phyloP scores from a whole-genome alignment of 2,329 filamentous ascomycete genomes.

The Didymella exigua region DNA sequence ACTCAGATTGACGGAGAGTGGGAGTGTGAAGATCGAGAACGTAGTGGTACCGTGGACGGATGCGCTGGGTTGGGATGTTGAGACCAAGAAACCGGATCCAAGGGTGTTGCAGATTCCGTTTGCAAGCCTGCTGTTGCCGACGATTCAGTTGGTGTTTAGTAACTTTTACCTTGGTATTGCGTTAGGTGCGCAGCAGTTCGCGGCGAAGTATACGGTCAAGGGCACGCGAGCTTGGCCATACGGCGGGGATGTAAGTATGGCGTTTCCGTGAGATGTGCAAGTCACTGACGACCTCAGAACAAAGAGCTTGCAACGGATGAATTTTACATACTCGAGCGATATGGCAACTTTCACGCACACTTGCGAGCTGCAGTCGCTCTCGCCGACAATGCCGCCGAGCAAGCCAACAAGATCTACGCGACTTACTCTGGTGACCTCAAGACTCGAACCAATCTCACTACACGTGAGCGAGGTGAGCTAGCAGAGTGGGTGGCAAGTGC shows the following conservation, averaged over 20 bases:
- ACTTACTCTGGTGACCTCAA: conserved; percentile 42
- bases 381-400: conserved; percentile 60
- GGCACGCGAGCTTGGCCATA: conserved; percentile 68
- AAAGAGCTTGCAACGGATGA: conserved; percentile 66
- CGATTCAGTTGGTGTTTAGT: conserved; percentile 69
- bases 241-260: conserved; percentile 57
- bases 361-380: conserved; percentile 65
- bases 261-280: rapidly evolving
- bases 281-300: conserved; percentile 41
- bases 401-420: conserved; percentile 56
- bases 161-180: conserved; percentile 71
- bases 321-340: conserved; percentile 68
- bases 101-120: conserved; percentile 60
- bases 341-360: conserved; percentile 68
- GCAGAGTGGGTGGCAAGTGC: conserved; percentile 67
- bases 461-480: conserved; percentile 62
- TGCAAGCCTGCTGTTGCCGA: conserved; percentile 64
- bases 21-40: conserved; percentile 65
- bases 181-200: conserved; percentile 62
- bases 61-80: conserved; percentile 64
- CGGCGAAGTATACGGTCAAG: conserved; percentile 61
- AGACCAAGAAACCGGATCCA: conserved; percentile 58
- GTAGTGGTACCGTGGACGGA: conserved; percentile 64
- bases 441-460: conserved; percentile 55
- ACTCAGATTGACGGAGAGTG: conserved; percentile 67